Evolutionary conservation across 768 basidiomycete species (phyloP).

Genomic region (Exidia glandulosa): DNA sequence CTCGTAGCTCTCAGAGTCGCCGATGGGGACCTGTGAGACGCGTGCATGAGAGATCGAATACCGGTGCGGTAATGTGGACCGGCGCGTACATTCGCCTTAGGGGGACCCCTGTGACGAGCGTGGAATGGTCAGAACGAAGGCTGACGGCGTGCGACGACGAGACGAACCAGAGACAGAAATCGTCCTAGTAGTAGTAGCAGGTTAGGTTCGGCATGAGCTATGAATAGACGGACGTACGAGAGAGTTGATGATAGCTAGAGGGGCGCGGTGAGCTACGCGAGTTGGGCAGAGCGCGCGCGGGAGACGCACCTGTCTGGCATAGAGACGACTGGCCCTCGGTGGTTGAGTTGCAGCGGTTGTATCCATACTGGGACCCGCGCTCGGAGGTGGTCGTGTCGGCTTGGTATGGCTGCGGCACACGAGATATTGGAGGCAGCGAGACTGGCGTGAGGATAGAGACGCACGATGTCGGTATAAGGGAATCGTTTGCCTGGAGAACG

Average conservation of each 20-base stretch:
- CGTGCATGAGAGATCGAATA: background rate
- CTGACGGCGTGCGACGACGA: background rate
- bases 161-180: background rate
- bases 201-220: background rate
- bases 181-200: background rate
- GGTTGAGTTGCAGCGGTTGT: slow-evolving; percentile 57
- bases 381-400: slow-evolving; percentile 21
- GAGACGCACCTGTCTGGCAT: slow-evolving; percentile 53
- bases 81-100: background rate
- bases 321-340: slow-evolving; percentile 49
- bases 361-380: slow-evolving; percentile 52
- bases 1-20: slow-evolving; percentile 54
- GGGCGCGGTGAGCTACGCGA: background rate
- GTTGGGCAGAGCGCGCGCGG: slow-evolving; percentile 29
- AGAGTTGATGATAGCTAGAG: background rate
- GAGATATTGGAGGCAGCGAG: background rate
- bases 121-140: background rate
- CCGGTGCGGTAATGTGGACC: background rate
- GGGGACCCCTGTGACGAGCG: background rate
- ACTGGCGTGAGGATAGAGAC: background rate
- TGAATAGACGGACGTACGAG: background rate
- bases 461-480: background rate
- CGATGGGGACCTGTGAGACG: slow-evolving; percentile 47
- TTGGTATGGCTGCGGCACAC: slow-evolving; percentile 15
- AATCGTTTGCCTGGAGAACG: background rate